These are phyloP conservation scores for Fusarium continuum DNA, from an alignment of 2,329 filamentous ascomycete species.

Conservation along the genomic window DNA sequence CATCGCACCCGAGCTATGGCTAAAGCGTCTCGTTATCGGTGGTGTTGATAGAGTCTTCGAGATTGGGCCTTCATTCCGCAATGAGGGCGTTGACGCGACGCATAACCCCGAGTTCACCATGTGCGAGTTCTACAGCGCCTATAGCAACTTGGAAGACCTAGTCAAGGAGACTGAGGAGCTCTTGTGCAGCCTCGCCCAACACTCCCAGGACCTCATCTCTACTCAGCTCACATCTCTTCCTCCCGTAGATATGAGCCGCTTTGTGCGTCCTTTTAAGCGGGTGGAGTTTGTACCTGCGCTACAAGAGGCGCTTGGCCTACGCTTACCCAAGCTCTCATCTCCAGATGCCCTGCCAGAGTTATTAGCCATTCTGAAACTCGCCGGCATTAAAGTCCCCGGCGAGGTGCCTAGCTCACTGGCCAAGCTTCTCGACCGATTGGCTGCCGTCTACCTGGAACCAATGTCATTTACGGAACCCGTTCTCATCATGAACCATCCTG, in stretches of 20 bases:
- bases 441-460: conserved; percentile 79
- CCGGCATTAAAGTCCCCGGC: conserved; percentile 71
- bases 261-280: conserved; percentile 66
- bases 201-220: conserved; percentile 58
- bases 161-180: conserved; percentile 80
- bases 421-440: conserved; percentile 82
- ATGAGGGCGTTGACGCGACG: conserved; percentile 89
- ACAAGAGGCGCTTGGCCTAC: conserved; percentile 71
- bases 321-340: conserved; percentile 70
- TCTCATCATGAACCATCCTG: conserved; percentile 90
- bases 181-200: conserved; percentile 66
- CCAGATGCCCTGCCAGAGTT: conserved; percentile 68
- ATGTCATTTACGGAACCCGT: conserved; percentile 73
- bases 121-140: conserved; percentile 95
- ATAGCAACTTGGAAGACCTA: conserved; percentile 77
- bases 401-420: conserved; percentile 67
- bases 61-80: conserved; percentile 90
- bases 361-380: conserved; percentile 62
- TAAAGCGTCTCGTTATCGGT: conserved; percentile 90
- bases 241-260: conserved; percentile 58
- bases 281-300: conserved; percentile 86
- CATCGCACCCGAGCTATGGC: conserved; percentile 93
- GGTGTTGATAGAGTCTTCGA: conserved; percentile 92
- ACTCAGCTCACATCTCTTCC: conserved; percentile 58
- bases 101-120: conserved; percentile 98